A percentile compares a stretch with the other conserved stretches of the same genome.
Conservation (phyloP, 2,329 filamentous ascomycete species). For the Colletotrichum sp. region DNA sequence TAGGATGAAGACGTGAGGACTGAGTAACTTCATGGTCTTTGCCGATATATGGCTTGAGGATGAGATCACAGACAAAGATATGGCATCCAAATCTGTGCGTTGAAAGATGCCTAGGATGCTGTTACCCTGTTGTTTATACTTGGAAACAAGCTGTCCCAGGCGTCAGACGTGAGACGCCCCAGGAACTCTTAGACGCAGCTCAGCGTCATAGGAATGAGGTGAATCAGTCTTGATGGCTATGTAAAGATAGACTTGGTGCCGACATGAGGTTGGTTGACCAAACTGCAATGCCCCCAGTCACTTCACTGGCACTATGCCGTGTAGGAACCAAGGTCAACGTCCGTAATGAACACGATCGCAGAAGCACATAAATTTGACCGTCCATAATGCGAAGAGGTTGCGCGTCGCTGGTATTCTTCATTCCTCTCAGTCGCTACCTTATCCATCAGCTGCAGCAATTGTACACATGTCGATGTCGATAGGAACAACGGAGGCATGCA, state of each 20-base stretch:
- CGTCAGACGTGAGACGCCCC: not conserved
- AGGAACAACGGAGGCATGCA: too few relatives aligned
- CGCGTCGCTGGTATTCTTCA: not conserved
- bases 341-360: fast-evolving
- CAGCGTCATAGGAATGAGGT: not conserved
- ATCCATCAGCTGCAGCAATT: not conserved
- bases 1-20: not conserved
- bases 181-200: too few relatives aligned
- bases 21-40: not conserved
- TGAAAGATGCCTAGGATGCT: too few relatives aligned
- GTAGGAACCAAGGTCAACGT: not conserved
- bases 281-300: not conserved
- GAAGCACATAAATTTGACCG: not conserved
- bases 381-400: fast-evolving
- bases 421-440: fast-evolving
- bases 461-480: not conserved
- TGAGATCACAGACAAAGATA: too few relatives aligned
- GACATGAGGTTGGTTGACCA: not conserved
- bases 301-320: too few relatives aligned
- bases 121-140: not conserved
- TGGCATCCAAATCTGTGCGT: too few relatives aligned
- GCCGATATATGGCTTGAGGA: fast-evolving
- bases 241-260: not conserved
- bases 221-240: not conserved
- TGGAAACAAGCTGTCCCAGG: not conserved